Evolutionary conservation across 2,329 filamentous ascomycete species (phyloP).

Genomic region (Epichloe hybrida): DNA sequence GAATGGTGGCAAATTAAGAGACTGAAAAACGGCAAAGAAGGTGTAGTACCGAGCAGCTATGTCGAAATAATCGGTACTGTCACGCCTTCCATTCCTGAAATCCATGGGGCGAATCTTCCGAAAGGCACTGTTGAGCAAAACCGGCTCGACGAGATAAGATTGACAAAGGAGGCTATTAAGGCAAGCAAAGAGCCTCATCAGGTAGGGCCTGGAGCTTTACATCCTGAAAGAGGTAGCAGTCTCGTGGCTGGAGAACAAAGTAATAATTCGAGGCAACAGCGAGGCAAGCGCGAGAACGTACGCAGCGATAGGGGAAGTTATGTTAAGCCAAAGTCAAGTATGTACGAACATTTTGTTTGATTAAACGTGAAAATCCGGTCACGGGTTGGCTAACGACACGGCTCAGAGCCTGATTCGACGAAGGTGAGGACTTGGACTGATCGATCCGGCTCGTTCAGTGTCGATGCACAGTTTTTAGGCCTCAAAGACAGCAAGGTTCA

Average conservation of each 20-base stretch:
- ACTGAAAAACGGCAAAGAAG: slow-evolving; percentile 83
- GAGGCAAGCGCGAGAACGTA: slow-evolving; percentile 55
- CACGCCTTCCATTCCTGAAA: slow-evolving; percentile 31
- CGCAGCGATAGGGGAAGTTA: slow-evolving; percentile 40
- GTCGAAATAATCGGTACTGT: slow-evolving; percentile 71
- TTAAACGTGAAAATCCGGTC: background rate
- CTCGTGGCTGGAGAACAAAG: slow-evolving; percentile 51
- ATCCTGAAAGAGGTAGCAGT: slow-evolving; percentile 71
- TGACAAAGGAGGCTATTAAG: slow-evolving; percentile 68
- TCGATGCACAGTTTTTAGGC: slow-evolving; percentile 91
- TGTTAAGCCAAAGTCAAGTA: slow-evolving; percentile 56
- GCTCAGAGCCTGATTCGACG: slow-evolving; percentile 61
- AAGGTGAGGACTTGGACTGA: slow-evolving; percentile 93
- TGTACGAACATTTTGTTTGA: slow-evolving; percentile 20
- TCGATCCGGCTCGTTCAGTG: slow-evolving; percentile 87
- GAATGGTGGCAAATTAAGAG: slow-evolving; percentile 97
- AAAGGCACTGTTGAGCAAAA: slow-evolving; percentile 64
- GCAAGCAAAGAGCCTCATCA: slow-evolving; percentile 42
- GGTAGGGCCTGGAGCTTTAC: slow-evolving; percentile 63
- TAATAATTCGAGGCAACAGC: slow-evolving; percentile 59
- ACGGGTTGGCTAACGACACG: background rate
- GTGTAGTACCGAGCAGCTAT: slow-evolving; percentile 93
- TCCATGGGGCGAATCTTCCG: slow-evolving; percentile 34
- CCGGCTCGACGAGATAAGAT: slow-evolving; percentile 64
- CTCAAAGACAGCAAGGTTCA: slow-evolving; percentile 95